Percentiles rank a stretch among this genome's conserved stretches.
Evolutionary conservation across 495 filamentous ascomycete genomes (phyloP).

Genomic region (Thozetella sp.): DNA sequence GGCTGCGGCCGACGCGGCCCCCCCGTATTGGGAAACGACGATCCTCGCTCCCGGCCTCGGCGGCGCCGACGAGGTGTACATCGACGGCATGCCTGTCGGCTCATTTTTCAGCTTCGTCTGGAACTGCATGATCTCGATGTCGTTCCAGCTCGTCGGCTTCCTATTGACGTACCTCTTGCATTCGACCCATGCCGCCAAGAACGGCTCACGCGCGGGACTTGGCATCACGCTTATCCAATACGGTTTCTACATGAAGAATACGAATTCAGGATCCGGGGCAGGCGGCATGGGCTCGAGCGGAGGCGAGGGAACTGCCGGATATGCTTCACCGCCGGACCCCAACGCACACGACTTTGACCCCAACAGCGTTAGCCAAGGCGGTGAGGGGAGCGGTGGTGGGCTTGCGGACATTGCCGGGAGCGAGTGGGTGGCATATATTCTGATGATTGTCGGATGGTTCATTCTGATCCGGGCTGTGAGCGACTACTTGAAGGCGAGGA

Average conservation of each 20-base stretch:
- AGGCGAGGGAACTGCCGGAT: slow-evolving; percentile 53
- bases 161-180: slow-evolving; percentile 97
- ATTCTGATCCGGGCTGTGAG: slow-evolving; percentile 88
- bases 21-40: slow-evolving; percentile 98
- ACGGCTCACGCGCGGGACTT: slow-evolving; percentile 90
- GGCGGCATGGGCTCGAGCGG: slow-evolving; percentile 47
- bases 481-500: slow-evolving; percentile 83
- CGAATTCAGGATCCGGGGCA: slow-evolving; percentile 31
- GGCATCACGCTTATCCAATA: slow-evolving; percentile 97
- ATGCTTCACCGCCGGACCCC: slow-evolving; percentile 74
- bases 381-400: slow-evolving; percentile 27
- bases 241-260: slow-evolving; percentile 85
- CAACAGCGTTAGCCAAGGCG: slow-evolving; percentile 50
- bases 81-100: slow-evolving; percentile 94
- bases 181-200: slow-evolving; percentile 97
- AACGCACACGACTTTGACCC: slow-evolving; percentile 90
- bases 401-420: slow-evolving; percentile 61
- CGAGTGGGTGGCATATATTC: slow-evolving; percentile 88
- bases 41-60: slow-evolving; percentile 88
- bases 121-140: slow-evolving; percentile 99
- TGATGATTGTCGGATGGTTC: slow-evolving; percentile 99
- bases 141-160: slow-evolving; percentile 97
- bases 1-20: slow-evolving; percentile 94
- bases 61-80: slow-evolving; percentile 87
- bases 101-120: slow-evolving; percentile 95